Evolutionary conservation across 2,329 filamentous ascomycete genomes (phyloP).

Genomic region (Diaporthe velutina): DNA sequence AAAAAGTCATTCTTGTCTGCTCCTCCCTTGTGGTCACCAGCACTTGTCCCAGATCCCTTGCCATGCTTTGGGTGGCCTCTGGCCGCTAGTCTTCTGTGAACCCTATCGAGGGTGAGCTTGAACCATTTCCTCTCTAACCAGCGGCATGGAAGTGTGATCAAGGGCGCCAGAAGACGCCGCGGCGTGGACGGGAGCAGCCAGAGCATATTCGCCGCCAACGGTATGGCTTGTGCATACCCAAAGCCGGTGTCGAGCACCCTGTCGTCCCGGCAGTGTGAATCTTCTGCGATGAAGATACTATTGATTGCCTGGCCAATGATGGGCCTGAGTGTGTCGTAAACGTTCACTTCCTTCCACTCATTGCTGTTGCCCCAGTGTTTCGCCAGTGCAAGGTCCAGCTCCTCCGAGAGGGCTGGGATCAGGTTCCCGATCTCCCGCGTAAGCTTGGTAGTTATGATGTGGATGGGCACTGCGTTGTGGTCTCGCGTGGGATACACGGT

Average conservation of each 20-base stretch:
- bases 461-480: conserved; percentile 33
- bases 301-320: conserved; percentile 36
- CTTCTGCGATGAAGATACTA: conserved; percentile 30
- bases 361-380: conserved; percentile 25
- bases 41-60: not conserved
- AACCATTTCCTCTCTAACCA: conserved; percentile 34
- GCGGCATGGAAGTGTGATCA: conserved; percentile 29
- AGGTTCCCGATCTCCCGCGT: conserved; percentile 32
- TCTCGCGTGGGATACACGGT: conserved; percentile 36
- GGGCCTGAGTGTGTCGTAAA: conserved; percentile 32
- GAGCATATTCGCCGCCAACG: conserved; percentile 34
- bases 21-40: conserved; percentile 8
- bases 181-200: conserved; percentile 17
- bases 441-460: conserved; percentile 32
- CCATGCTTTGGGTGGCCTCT: not conserved
- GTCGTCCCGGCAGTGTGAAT: conserved; percentile 9
- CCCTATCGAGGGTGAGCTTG: conserved; percentile 24
- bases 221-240: conserved; percentile 30
- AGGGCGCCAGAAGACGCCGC: conserved; percentile 29
- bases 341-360: conserved; percentile 35
- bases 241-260: conserved; percentile 29
- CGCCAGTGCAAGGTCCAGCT: conserved; percentile 32
- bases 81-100: conserved; percentile 5
- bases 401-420: conserved; percentile 29
- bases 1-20: conserved; percentile 29